phyloP scores from a whole-genome alignment of 305 asterid genomes.

The Fraxinus floribunda region DNA sequence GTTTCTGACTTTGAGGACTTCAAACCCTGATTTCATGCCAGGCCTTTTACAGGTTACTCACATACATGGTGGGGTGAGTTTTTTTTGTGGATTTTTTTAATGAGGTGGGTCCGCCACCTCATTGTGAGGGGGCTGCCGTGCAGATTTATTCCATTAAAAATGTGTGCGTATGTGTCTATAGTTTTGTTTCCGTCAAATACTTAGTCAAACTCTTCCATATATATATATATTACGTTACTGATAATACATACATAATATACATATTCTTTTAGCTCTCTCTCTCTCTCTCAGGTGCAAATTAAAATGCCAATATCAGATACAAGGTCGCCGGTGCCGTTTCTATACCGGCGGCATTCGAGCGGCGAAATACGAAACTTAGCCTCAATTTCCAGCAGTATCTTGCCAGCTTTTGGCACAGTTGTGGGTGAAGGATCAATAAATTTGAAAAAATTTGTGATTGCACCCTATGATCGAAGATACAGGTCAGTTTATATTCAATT shows the following conservation, averaged over 20 bases:
- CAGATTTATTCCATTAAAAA: not conserved
- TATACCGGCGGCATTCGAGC: constrained; percentile 54
- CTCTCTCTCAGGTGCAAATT: not conserved
- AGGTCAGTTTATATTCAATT: constrained; percentile 33
- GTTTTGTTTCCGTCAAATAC: not conserved
- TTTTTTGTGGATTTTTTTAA: no score
- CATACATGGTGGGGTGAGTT: no score
- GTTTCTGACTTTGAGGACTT: constrained; percentile 30
- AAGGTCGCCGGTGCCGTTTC: constrained; percentile 46
- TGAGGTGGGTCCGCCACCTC: no score
- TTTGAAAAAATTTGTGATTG: constrained; percentile 50
- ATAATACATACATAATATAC: not conserved
- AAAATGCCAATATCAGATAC: constrained; percentile 32
- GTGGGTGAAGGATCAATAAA: constrained; percentile 55
- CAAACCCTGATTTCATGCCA: constrained; percentile 23
- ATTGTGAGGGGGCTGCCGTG: no score
- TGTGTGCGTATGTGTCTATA: not conserved
- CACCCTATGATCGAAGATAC: constrained; percentile 81
- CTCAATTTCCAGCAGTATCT: constrained; percentile 79
- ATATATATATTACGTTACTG: not conserved
- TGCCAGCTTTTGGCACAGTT: constrained; percentile 85
- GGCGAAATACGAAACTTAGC: constrained; percentile 58
- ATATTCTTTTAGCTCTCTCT: not conserved
- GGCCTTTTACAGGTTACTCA: not conserved
- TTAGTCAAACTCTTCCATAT: constrained; percentile 26